Conservation (phyloP, 2,329 filamentous ascomycete species). For the Sclerotinia sclerotiorum region DNA sequence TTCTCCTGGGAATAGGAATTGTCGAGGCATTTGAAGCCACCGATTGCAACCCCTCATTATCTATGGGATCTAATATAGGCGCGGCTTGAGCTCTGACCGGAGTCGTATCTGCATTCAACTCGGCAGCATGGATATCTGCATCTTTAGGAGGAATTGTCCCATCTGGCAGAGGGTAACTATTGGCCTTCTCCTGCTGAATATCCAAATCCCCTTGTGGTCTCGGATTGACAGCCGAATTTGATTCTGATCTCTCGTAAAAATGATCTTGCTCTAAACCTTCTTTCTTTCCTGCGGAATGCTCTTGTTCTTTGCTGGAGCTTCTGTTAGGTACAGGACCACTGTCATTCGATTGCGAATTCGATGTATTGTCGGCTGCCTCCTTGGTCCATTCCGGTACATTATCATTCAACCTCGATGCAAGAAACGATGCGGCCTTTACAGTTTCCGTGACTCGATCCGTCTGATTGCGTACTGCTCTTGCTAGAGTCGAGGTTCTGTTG, state of each 20-base stretch:
- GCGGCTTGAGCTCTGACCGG: conserved; percentile 40
- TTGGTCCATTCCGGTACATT: conserved; percentile 36
- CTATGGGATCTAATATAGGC: conserved; percentile 42
- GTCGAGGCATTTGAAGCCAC: conserved; percentile 44
- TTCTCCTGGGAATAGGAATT: conserved; percentile 42
- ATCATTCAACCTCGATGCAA: conserved; percentile 59
- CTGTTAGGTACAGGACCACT: conserved; percentile 31
- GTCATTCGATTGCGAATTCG: conserved; percentile 30
- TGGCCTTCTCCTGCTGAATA: conserved; percentile 49
- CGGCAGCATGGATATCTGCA: conserved; percentile 27
- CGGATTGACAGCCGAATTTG: conserved; percentile 44
- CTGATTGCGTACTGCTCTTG: conserved; percentile 61
- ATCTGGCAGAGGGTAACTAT: conserved; percentile 48
- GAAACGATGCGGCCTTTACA: conserved; percentile 57
- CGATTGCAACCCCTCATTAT: conserved; percentile 39
- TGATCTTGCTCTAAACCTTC: conserved; percentile 51
- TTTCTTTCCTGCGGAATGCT: conserved; percentile 28
- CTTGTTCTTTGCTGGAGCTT: conserved; percentile 38
- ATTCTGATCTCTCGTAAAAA: conserved; percentile 47
- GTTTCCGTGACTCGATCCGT: conserved; percentile 62
- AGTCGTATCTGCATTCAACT: conserved; percentile 41
- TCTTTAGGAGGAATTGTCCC: conserved; percentile 49
- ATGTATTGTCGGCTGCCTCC: conserved; percentile 26
- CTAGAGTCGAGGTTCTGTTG: conserved; percentile 62
- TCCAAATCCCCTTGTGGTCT: conserved; percentile 44